These are phyloP conservation scores for Suillus bovinus DNA, from an alignment of 768 basidiomycete species.

Conservation along the genomic window DNA sequence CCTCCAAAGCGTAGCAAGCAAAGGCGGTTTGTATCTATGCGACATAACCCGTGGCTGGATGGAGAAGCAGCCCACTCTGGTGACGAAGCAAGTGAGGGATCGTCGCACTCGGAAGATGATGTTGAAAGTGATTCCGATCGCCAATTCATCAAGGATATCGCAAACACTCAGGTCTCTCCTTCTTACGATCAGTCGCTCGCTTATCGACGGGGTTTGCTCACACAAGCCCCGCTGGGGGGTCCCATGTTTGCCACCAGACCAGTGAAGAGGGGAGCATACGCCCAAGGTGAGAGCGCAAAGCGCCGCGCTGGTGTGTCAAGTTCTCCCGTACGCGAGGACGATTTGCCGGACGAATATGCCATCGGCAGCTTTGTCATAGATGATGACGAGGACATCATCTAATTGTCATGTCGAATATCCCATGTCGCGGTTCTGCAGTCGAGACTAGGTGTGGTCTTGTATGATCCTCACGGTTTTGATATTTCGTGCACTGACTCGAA, in stretches of 20 bases:
- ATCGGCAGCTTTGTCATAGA: slow-evolving; percentile 80
- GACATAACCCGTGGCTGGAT: slow-evolving; percentile 54
- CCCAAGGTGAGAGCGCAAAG: slow-evolving; percentile 33
- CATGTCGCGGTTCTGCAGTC: not conserved
- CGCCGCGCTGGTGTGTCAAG: slow-evolving; percentile 47
- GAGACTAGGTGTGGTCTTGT: not conserved
- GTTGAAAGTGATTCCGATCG: slow-evolving; percentile 67
- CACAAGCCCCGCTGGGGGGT: slow-evolving; percentile 54
- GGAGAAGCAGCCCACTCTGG: slow-evolving; percentile 78
- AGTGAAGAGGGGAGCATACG: slow-evolving; percentile 43
- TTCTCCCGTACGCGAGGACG: slow-evolving; percentile 57
- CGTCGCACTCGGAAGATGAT: slow-evolving; percentile 52
- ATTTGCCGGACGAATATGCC: slow-evolving; percentile 62
- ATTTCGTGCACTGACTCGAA: not conserved
- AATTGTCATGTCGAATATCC: slow-evolving; percentile 11
- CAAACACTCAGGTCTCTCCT: slow-evolving; percentile 65
- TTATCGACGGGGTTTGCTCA: slow-evolving; percentile 73
- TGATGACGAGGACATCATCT: slow-evolving; percentile 70
- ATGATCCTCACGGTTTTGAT: not conserved
- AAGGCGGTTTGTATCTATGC: slow-evolving; percentile 35
- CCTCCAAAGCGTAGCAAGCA: slow-evolving; percentile 17
- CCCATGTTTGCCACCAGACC: slow-evolving; percentile 61
- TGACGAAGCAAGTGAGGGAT: slow-evolving; percentile 70
- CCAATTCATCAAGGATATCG: slow-evolving; percentile 61
- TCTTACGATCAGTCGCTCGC: slow-evolving; percentile 73